These are phyloP conservation scores for Aspergillus thermomutatus DNA, from an alignment of 2,329 filamentous ascomycete genomes.

Conservation along the genomic window DNA sequence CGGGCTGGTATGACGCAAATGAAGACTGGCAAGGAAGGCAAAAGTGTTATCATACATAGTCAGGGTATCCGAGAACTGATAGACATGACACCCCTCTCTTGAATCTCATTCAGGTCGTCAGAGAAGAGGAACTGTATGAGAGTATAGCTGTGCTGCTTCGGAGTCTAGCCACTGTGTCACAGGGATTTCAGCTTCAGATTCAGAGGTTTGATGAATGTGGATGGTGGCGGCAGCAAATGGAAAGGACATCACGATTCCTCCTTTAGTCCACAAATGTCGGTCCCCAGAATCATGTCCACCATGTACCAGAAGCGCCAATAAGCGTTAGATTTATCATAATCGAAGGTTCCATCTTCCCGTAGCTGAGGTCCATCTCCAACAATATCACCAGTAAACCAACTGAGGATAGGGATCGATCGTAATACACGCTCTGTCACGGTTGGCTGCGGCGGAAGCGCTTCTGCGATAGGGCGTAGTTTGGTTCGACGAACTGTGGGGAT, in stretches of 20 bases:
- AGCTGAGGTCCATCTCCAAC: constrained; percentile 46
- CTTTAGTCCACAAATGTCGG: constrained; percentile 59
- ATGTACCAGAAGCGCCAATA: constrained; percentile 61
- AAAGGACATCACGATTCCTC: constrained; percentile 41
- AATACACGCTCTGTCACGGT: constrained; percentile 63
- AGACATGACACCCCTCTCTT: not conserved
- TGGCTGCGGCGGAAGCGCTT: constrained; percentile 67
- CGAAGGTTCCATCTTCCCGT: constrained; percentile 54
- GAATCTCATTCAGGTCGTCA: not conserved
- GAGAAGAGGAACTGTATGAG: not conserved
- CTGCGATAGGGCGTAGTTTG: constrained; percentile 64
- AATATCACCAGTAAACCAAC: constrained; percentile 63
- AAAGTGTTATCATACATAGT: not conserved
- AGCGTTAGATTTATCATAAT: constrained; percentile 62
- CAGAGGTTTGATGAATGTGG: not conserved
- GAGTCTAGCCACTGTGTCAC: not conserved
- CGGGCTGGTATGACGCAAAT: not conserved
- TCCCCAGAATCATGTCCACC: constrained; percentile 55
- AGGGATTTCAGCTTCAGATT: not conserved
- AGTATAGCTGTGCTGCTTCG: not conserved
- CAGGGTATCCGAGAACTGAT: not conserved
- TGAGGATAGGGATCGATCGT: constrained; percentile 64
- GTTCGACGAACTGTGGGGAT: constrained; percentile 66
- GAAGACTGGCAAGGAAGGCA: not conserved
- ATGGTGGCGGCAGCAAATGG: not conserved